Percentiles rank a stretch among this genome's conserved stretches.
Evolutionary conservation across 2,329 filamentous ascomycete species (phyloP).

Genomic region (Neopestalotiopsis clavispora): DNA sequence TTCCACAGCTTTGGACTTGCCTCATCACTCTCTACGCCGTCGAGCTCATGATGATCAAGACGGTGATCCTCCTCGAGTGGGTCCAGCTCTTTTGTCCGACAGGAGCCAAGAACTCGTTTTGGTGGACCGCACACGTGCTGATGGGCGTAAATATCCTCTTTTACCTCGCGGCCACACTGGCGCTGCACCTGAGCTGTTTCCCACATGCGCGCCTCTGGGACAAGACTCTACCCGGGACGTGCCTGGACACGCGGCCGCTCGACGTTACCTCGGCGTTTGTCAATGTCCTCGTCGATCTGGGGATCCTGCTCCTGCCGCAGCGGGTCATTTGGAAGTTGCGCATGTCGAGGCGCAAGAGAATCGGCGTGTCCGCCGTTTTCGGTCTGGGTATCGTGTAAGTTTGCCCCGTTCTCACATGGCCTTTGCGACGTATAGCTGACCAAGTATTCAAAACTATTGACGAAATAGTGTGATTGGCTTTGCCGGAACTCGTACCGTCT

Average conservation of each 20-base stretch:
- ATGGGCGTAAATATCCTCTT: neutral
- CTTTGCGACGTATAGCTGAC: neutral
- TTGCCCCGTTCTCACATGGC: too few species aligned
- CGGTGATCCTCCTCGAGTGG: neutral
- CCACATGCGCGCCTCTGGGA: neutral
- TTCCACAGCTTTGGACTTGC: neutral
- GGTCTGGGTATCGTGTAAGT: neutral
- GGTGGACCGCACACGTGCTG: neutral
- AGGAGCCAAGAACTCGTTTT: neutral
- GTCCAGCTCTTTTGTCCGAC: neutral
- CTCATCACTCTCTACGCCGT: neutral
- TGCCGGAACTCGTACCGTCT: neutral
- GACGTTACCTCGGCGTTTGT: neutral
- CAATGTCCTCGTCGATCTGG: neutral
- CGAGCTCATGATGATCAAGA: neutral
- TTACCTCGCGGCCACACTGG: neutral
- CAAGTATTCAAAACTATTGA: neutral
- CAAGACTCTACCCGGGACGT: neutral
- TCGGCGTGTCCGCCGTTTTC: neutral
- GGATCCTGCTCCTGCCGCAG: neutral
- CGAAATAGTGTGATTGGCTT: neutral
- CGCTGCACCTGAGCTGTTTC: neutral
- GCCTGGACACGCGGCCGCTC: neutral
- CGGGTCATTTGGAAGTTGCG: conserved; percentile 1
- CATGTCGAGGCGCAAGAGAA: neutral